A percentile compares a stretch with the other conserved stretches of the same genome.
Conservation (phyloP, 768 basidiomycete species). For the Hygrocybe coccinea region DNA sequence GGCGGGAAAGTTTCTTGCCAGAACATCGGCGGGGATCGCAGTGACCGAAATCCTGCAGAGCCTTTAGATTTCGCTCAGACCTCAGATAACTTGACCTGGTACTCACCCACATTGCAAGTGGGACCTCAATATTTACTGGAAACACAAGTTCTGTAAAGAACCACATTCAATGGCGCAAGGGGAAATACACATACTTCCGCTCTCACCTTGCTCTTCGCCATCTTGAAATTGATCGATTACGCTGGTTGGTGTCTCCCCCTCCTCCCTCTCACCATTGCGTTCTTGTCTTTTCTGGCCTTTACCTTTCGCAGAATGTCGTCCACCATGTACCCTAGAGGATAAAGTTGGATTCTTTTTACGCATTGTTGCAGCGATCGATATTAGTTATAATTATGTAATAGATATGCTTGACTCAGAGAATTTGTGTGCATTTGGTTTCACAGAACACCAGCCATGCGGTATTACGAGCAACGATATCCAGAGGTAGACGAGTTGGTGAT, state of each 20-base stretch:
- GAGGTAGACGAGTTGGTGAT: slow-evolving; percentile 98
- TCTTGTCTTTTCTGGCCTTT: not conserved
- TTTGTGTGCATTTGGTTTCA: too few species aligned
- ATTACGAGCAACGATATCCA: slow-evolving; percentile 89
- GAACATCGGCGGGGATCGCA: slow-evolving; percentile 82
- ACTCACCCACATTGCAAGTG: slow-evolving; percentile 96
- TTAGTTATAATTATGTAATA: too few species aligned
- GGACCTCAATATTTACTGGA: slow-evolving; percentile 48
- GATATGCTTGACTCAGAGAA: too few species aligned
- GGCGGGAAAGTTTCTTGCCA: slow-evolving; percentile 86
- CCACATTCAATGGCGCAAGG: not conserved
- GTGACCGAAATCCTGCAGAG: slow-evolving; percentile 90
- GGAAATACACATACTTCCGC: not conserved
- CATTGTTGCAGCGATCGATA: too few species aligned
- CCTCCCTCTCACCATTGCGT: not conserved
- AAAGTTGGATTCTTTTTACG: too few species aligned
- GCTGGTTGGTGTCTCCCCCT: slow-evolving; percentile 47
- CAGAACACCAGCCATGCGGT: too few species aligned
- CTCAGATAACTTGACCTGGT: not conserved
- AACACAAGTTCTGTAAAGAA: not conserved
- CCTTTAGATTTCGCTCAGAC: not conserved
- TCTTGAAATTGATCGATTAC: slow-evolving; percentile 42
- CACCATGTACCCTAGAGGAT: too few species aligned
- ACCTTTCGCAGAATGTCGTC: too few species aligned
- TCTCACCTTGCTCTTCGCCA: not conserved